phyloP scores from a whole-genome alignment of 208 protist species.

The Crithidia bombi region DNA sequence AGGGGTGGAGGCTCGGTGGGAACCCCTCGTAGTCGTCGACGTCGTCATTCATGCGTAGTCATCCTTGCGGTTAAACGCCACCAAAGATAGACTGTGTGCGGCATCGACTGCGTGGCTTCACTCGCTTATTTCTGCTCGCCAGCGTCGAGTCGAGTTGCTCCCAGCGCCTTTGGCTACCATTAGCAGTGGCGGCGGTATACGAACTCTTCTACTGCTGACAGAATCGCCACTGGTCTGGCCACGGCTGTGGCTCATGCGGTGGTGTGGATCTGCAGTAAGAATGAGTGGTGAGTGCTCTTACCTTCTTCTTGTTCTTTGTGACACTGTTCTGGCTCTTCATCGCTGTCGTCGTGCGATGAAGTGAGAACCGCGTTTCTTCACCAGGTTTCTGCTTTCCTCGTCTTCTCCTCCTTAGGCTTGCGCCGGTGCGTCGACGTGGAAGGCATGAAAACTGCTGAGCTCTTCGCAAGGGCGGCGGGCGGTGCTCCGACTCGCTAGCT shows the following conservation, averaged over 20 bases:
- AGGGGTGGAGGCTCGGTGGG: no score
- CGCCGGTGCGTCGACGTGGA: conserved; percentile 9
- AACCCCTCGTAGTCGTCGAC: no score
- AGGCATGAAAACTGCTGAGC: conserved; percentile 1
- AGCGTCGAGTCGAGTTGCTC: not conserved
- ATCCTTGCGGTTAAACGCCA: not conserved
- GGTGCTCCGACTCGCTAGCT: not conserved
- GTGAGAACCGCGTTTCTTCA: not conserved
- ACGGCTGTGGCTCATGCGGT: not conserved
- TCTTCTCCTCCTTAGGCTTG: conserved; percentile 1
- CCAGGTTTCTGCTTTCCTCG: not conserved
- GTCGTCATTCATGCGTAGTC: no score
- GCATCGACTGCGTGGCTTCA: conserved; percentile 1
- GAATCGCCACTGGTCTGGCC: not conserved
- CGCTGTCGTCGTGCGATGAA: not conserved
- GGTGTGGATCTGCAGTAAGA: not conserved
- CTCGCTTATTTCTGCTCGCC: not conserved
- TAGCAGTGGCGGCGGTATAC: no score
- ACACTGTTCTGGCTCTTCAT: not conserved
- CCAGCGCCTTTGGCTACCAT: conserved; percentile 3
- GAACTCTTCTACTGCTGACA: conserved; percentile 3
- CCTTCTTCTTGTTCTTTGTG: not conserved
- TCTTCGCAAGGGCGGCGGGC: conserved; percentile 4
- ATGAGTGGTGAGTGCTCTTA: no score
- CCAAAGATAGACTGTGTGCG: conserved; percentile 15